Conservation (phyloP, 139 green algal genomes). For the Parachlorella kessleri region DNA sequence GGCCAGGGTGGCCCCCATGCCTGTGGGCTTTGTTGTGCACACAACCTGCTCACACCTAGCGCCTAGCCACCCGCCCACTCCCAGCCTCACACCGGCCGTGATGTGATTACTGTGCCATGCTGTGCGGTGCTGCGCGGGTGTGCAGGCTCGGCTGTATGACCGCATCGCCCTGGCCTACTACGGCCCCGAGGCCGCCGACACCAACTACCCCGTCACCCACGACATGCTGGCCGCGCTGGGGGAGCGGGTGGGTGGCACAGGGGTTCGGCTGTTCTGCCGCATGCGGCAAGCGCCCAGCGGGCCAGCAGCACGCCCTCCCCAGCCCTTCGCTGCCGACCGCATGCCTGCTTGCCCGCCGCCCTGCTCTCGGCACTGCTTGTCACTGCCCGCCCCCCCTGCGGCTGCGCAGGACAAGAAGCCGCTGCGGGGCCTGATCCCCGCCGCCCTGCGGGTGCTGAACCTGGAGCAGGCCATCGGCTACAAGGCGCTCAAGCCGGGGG, state of each 20-base stretch:
- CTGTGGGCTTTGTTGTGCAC: too few relatives aligned
- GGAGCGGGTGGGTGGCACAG: neutral
- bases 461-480: slow-evolving; percentile 23
- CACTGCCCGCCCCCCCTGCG: neutral
- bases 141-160: slow-evolving; percentile 2
- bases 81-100: neutral
- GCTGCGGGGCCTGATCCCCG: neutral
- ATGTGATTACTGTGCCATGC: neutral
- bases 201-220: slow-evolving; percentile 24
- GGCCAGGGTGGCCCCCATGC: too few relatives aligned
- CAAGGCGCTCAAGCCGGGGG: neutral
- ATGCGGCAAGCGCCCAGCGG: too few relatives aligned
- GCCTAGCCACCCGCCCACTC: neutral
- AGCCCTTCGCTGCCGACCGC: too few relatives aligned
- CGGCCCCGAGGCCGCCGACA: slow-evolving; percentile 9
- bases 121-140: too few relatives aligned
- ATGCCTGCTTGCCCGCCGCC: neutral
- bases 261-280: too few relatives aligned
- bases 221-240: slow-evolving; percentile 8
- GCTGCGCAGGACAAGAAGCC: neutral
- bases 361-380: neutral
- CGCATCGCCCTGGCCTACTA: slow-evolving; percentile 11
- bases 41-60: too few relatives aligned
- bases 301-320: too few relatives aligned
- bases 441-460: slow-evolving; percentile 16